Evolutionary conservation across 1,284 basidiomycete genomes (phyloP), one percentile per base, ranked within the genome.

Genomic region (Rhodotorula sp.): DNA sequence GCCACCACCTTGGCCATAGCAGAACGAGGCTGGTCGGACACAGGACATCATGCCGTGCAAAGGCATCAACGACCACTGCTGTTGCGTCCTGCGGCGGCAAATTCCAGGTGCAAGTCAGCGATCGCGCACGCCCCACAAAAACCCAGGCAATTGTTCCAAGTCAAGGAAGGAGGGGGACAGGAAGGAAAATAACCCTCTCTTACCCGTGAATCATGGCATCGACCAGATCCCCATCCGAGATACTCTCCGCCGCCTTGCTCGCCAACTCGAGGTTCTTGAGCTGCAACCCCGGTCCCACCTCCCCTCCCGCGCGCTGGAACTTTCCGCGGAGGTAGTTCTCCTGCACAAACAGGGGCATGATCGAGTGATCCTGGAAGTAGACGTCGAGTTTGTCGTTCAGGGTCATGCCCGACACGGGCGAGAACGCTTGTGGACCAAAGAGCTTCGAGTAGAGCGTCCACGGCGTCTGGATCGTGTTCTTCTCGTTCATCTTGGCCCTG

Each of bases 41-140:
- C 91, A 89, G 0, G 95, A 98, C 62, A 89, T 88, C 15, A 97
- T 87, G 0, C 93, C 93, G 79, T 99, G 96, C 0, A 93, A 81
- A 0, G 95, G 96, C 87, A 99, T 93, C 64, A 99, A 83, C 6
- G 88, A 86, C 95, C 95, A 99, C 77, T 98, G 94, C 79, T 97
- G 95, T 80, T 98, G 92, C 1, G 90, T 86, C 8, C 93, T 93
- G 74, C 18, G 45, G 22, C 30, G 5, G 42, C 37, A 14, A 26
- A 46, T 10, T 15, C 5, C 17, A 20, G 14, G 0, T 10, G 6
- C 17, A 42, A 42, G 33, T 63, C 55, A 57, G 62, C 20, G 46
- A 29, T 22, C 51, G 3, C 37, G 37, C 20, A 14, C 2, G 33
- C 6, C 66, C n/a, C n/a, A n/a, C n/a, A n/a, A n/a, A n/a, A n/a